These are phyloP conservation scores for Multifurca ochricompacta DNA, from an alignment of 768 basidiomycete species.

Conservation along the genomic window DNA sequence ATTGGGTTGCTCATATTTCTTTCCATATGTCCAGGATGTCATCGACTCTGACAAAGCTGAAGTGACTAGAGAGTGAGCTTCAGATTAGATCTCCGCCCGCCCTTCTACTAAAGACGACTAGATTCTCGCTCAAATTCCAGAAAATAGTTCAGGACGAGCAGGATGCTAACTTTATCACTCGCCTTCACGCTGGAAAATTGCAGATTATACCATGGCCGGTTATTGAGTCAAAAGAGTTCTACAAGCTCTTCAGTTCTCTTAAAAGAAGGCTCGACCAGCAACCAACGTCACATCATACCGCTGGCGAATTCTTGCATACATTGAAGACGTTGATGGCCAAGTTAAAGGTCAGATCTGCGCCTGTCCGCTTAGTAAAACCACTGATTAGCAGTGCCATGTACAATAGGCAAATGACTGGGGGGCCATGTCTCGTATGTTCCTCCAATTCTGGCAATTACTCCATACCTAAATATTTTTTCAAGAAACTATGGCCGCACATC, in stretches of 20 bases:
- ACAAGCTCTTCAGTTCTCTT: slow-evolving; percentile 41
- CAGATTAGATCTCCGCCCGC: background rate
- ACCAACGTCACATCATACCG: slow-evolving; percentile 40
- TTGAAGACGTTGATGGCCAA: slow-evolving; percentile 64
- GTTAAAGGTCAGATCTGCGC: slow-evolving; percentile 38
- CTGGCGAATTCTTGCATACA: slow-evolving; percentile 47
- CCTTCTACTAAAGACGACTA: slow-evolving; percentile 20
- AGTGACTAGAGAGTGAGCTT: slow-evolving; percentile 48
- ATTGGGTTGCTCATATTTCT: background rate
- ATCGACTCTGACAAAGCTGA: slow-evolving; percentile 54
- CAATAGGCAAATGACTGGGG: slow-evolving; percentile 58
- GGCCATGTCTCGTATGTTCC: slow-evolving; percentile 47
- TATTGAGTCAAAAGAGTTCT: slow-evolving; percentile 55
- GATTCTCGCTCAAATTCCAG: slow-evolving; percentile 51
- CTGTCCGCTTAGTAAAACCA: background rate
- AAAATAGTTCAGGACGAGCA: slow-evolving; percentile 57
- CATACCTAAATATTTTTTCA: background rate
- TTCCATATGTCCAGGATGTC: slow-evolving; percentile 40
- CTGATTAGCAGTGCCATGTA: background rate
- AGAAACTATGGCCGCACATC: slow-evolving; percentile 48
- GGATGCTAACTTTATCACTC: slow-evolving; percentile 55
- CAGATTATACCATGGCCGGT: slow-evolving; percentile 62
- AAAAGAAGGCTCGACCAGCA: slow-evolving; percentile 44
- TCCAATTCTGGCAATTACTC: background rate
- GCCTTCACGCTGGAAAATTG: slow-evolving; percentile 47